Percentiles rank a stretch among this genome's conserved stretches.
phyloP scores from a whole-genome alignment of 2,329 filamentous ascomycete genomes.

The Eurotiales sp. region DNA sequence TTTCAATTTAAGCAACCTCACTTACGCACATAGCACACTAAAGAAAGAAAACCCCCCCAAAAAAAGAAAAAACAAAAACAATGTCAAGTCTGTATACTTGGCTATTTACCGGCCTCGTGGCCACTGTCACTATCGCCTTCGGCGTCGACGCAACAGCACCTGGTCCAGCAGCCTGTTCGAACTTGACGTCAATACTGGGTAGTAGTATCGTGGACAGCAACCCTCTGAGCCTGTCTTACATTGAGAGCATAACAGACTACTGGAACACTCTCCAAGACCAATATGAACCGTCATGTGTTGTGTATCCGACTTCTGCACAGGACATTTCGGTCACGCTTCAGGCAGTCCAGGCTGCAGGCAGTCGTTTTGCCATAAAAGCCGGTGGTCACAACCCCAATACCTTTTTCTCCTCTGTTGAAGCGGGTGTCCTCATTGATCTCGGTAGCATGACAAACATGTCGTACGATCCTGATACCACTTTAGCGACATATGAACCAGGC shows the following conservation, averaged over 20 bases:
- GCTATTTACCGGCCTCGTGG: not conserved
- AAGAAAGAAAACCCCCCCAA: too few species aligned
- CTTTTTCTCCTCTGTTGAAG: slow-evolving; percentile 32
- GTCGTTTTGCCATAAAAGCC: slow-evolving; percentile 25
- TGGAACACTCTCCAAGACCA: slow-evolving; percentile 22
- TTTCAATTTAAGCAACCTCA: too few species aligned
- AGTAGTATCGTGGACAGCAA: too few species aligned
- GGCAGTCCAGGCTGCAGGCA: slow-evolving; percentile 23
- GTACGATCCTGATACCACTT: not conserved
- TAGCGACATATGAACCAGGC: not conserved
- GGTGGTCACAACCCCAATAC: slow-evolving; percentile 28
- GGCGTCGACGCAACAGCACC: too few species aligned
- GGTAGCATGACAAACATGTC: slow-evolving; percentile 24
- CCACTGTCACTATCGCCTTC: too few species aligned
- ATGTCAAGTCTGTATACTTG: not conserved
- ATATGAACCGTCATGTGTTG: slow-evolving; percentile 24
- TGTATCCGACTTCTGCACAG: slow-evolving; percentile 23
- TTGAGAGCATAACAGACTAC: too few species aligned
- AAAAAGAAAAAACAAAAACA: too few species aligned
- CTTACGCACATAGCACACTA: too few species aligned
- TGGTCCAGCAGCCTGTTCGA: too few species aligned
- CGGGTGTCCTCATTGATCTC: slow-evolving; percentile 26
- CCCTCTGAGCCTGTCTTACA: too few species aligned
- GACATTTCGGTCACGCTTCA: slow-evolving; percentile 25
- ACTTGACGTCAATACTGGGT: too few species aligned